Evolutionary conservation across 768 basidiomycete species (phyloP), one percentile per base, ranked within the genome.

Genomic region (Xerocomellus dryophilus): DNA sequence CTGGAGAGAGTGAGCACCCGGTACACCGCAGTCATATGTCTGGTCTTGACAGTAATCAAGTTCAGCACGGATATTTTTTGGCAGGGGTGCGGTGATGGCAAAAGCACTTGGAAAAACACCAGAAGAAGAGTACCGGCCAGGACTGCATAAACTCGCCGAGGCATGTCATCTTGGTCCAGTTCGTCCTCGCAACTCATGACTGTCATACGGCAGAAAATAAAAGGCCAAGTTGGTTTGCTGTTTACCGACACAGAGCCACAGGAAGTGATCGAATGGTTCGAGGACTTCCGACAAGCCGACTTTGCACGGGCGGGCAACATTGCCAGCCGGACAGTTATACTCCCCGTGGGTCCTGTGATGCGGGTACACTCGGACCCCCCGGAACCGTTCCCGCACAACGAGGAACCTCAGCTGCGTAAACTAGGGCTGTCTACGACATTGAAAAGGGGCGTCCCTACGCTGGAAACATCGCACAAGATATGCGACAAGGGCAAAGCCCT

Each of bases 221-320:
- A 92, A 79, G 97, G 97, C 63, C 91, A 94, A 73, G 86, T 95
- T 39, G 97, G 97, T 44, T 72, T 99, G 38, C 75, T 99, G 64
- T 94, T 98, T 71, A 98, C 97, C 48, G 82, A 94, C 66, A 83
- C 88, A 39, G 84, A 86, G 61, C 90, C 92, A n/a, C 77, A 86
- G 66, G 95, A 98, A 69, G 94, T 96, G 43, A 76, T 83, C 40
- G 94, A 89, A 48, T 99, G 97, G 96, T 98, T 98, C 73, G 83
- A 81, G 49, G 85, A 90, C 66, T 98, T 93, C 76, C 76, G 82
- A 58, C 90, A 88, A 69, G 83, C 88, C 29, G 94, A 98, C 72
- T 99, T 90, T 71, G 95, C 93, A 18, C 86, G 97, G 21, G 78
- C 89, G 59, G 93, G 94, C 42, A 94, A 93, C 68, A 70, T 74